Percentiles rank a stretch among this genome's conserved stretches.
These are phyloP conservation scores for Aspergillus fructus DNA, from an alignment of 2,329 filamentous ascomycete genomes.

Conservation along the genomic window DNA sequence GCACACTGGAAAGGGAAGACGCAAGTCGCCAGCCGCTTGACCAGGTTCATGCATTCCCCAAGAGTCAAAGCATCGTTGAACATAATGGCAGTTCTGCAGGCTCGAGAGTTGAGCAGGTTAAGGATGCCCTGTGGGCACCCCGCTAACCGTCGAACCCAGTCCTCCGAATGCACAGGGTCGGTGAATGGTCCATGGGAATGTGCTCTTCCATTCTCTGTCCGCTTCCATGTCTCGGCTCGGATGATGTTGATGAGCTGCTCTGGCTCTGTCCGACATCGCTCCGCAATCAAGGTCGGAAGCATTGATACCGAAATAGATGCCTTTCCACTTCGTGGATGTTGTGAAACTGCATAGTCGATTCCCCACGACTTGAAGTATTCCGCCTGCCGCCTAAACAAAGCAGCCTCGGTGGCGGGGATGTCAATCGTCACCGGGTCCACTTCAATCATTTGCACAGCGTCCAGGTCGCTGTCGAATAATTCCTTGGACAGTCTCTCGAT, in stretches of 20 bases:
- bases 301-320: conserved; percentile 50
- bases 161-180: background rate
- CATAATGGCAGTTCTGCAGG: conserved; percentile 52
- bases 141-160: conserved; percentile 64
- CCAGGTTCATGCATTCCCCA: conserved; percentile 40
- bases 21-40: conserved; percentile 40
- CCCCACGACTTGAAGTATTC: conserved; percentile 72
- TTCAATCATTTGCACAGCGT: conserved; percentile 24
- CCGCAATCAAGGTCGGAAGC: conserved; percentile 70
- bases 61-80: conserved; percentile 47
- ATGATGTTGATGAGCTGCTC: conserved; percentile 71
- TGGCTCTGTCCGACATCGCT: conserved; percentile 73
- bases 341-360: conserved; percentile 59
- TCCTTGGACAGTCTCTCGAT: conserved; percentile 70
- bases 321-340: conserved; percentile 10
- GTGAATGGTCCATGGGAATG: conserved; percentile 4
- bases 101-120: conserved; percentile 56
- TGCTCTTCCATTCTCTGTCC: conserved; percentile 48
- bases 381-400: conserved; percentile 56
- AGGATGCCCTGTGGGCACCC: conserved; percentile 73
- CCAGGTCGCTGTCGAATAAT: conserved; percentile 38
- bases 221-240: conserved; percentile 70
- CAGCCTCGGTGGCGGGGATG: conserved; percentile 59
- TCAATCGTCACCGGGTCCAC: conserved; percentile 61
- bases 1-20: conserved; percentile 52